Base-by-base conservation (phyloP, 2,329 filamentous ascomycete genomes). In the Nigrospora sphaerica region DNA sequence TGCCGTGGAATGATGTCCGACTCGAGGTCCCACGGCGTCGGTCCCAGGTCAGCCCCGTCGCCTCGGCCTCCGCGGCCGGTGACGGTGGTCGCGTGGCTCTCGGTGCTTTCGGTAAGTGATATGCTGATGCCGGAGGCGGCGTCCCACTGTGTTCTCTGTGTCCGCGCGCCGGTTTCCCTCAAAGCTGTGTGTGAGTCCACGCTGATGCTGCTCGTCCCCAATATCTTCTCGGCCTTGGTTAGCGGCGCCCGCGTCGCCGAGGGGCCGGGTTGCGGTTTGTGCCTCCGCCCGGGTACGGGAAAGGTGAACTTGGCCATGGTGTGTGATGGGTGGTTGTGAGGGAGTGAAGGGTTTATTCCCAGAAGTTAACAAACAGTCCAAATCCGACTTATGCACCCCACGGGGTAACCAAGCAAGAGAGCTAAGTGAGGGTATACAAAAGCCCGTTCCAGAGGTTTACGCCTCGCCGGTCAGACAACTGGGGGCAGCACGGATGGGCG, bases 201-300 rank as follows among this genome's bases (percentile, higher is more conserved):
- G 52, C 62, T 72, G 54, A 74, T 62, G 6, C 69, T 68, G 23
- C 67, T 64, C 5, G 69, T 68, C 19, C 74, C 75, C 35, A 78
- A 58, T 14, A 78, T 67, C 53, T 70, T 73, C 52, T 77, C 73
- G 1, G 71, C 74, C 56, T 78, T 78, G 48, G 70, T 74, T 53
- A 73, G 62, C 3, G 69, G 65, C 33, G 63, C 62, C n/a, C 62
- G 57, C 10, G 61, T 54, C 14, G 55, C 56, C 31, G 56, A 56
- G 23, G 56, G 55, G 33, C 54, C 59, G 11, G 63, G 49, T 34
- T 57, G 42, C 33, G 63, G 62, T 57, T 73, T 77, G 48, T 65
- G 57, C 48, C 62, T 70, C 49, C 73, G 71, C 44, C 73, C 68
- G 44, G 73, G 67, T 14, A 76, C 58, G 31, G 72, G 67, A 44